phyloP scores from a whole-genome alignment of 495 filamentous ascomycete species.

The Hypoxylon fragiforme region DNA sequence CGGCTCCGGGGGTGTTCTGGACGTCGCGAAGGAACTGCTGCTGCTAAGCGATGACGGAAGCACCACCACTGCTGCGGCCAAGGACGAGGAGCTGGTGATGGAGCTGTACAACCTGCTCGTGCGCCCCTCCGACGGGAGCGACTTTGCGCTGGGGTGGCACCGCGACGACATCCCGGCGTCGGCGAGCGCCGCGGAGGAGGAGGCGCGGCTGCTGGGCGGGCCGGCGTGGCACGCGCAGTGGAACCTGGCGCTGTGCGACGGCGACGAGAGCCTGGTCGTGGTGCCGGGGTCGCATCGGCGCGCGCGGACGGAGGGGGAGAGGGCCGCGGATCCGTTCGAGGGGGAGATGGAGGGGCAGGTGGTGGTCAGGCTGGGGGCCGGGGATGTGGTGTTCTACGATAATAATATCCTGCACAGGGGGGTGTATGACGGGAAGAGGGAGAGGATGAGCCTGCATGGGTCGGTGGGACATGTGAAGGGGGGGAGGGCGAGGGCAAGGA shows the following conservation, averaged over 20 bases:
- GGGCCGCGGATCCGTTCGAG: slow-evolving; percentile 62
- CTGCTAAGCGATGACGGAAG: neutral
- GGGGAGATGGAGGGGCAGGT: slow-evolving; percentile 60
- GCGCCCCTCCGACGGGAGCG: slow-evolving; percentile 55
- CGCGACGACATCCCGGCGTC: slow-evolving; percentile 70
- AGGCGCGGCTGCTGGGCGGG: slow-evolving; percentile 50
- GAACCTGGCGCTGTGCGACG: slow-evolving; percentile 70
- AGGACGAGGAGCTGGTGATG: slow-evolving; percentile 60
- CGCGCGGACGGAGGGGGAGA: slow-evolving; percentile 66
- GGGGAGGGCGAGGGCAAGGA: slow-evolving; percentile 63
- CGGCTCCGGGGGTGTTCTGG: slow-evolving; percentile 57
- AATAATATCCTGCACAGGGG: slow-evolving; percentile 86
- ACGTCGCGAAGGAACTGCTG: slow-evolving; percentile 60
- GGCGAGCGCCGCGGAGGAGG: slow-evolving; percentile 56
- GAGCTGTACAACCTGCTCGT: slow-evolving; percentile 82
- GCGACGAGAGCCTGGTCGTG: slow-evolving; percentile 66
- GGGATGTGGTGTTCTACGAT: slow-evolving; percentile 83
- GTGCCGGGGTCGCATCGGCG: slow-evolving; percentile 71
- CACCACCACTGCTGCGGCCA: slow-evolving; percentile 12
- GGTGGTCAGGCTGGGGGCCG: slow-evolving; percentile 64
- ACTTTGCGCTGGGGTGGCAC: slow-evolving; percentile 77
- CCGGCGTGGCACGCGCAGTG: slow-evolving; percentile 72
- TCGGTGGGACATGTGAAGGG: slow-evolving; percentile 66
- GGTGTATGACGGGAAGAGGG: slow-evolving; percentile 63
- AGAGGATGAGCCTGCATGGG: slow-evolving; percentile 81